phyloP scores from a whole-genome alignment of 805 yeast species.

The Suhomyces sp. region DNA sequence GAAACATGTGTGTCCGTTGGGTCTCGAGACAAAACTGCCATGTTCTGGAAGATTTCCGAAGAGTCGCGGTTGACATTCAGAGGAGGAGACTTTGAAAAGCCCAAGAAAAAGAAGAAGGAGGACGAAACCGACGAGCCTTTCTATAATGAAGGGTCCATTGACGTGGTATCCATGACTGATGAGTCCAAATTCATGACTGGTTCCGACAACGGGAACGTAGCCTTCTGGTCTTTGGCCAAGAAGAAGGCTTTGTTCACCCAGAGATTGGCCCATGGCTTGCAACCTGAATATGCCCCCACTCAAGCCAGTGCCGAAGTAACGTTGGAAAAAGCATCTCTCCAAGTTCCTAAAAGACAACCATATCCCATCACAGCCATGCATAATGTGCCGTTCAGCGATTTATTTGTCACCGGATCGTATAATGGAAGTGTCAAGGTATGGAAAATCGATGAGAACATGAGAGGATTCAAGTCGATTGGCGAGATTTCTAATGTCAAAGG shows the following conservation, averaged over 20 bases:
- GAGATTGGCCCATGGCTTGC: constrained; percentile 75
- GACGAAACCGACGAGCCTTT: constrained; percentile 27
- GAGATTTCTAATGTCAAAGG: constrained; percentile 63
- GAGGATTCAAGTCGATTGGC: constrained; percentile 59
- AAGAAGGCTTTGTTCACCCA: constrained; percentile 78
- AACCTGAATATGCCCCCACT: constrained; percentile 42
- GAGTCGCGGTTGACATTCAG: constrained; percentile 91
- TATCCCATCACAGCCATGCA: constrained; percentile 80
- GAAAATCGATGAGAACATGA: constrained; percentile 59
- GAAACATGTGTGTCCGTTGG: constrained; percentile 97
- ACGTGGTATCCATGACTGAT: constrained; percentile 86
- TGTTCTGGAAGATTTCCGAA: constrained; percentile 95
- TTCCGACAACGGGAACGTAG: constrained; percentile 85
- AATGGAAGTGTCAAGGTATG: constrained; percentile 75
- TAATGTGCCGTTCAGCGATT: constrained; percentile 81
- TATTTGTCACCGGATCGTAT: constrained; percentile 88
- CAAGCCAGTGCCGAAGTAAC: constrained; percentile 51
- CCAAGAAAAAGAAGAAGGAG: constrained; percentile 33
- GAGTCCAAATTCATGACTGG: constrained; percentile 93
- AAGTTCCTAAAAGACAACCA: constrained; percentile 73
- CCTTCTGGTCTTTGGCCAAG: constrained; percentile 88
- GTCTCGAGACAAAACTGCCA: constrained; percentile 88
- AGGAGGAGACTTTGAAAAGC: constrained; percentile 70
- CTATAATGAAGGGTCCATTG: constrained; percentile 82
- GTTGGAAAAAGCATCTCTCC: constrained; percentile 45